phyloP scores from a whole-genome alignment of 2,329 filamentous ascomycete genomes.

The Ophiostoma himal-ulmi region DNA sequence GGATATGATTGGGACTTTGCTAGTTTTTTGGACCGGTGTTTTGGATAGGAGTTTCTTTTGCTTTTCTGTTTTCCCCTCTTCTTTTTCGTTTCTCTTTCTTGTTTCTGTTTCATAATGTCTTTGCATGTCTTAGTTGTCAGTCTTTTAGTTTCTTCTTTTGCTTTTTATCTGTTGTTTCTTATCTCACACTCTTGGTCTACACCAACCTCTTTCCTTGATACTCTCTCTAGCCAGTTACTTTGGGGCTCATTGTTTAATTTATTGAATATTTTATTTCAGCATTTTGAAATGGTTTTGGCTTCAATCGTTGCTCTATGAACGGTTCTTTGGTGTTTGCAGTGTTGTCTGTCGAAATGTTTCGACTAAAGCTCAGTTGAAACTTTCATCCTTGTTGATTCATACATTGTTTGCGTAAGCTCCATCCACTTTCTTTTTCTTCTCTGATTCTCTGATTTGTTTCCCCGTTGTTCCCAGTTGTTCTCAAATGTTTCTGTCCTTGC shows the following conservation, averaged over 20 bases:
- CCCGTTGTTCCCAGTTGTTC: neutral
- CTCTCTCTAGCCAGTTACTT: slow-evolving; percentile 18
- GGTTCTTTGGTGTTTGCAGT: neutral
- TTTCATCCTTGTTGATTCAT: neutral
- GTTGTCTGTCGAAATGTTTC: neutral
- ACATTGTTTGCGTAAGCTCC: neutral
- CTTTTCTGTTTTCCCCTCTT: neutral
- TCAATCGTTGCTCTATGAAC: neutral
- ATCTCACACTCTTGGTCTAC: slow-evolving; percentile 21
- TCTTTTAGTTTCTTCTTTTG: slow-evolving; percentile 6
- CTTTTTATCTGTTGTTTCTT: neutral
- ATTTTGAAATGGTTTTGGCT: neutral
- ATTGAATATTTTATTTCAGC: neutral
- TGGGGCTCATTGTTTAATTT: slow-evolving; percentile 4
- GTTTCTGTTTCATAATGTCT: slow-evolving; percentile 1
- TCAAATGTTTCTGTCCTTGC: neutral
- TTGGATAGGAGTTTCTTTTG: neutral
- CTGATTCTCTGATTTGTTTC: neutral
- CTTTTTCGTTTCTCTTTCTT: neutral
- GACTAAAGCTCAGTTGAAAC: neutral
- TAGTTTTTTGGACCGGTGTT: neutral
- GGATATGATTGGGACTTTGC: neutral
- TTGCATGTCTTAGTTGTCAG: neutral
- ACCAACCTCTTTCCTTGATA: slow-evolving; percentile 19
- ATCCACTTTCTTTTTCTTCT: neutral